phyloP scores from a whole-genome alignment of 306 rosid species.

The Styphnolobium japonicum region DNA sequence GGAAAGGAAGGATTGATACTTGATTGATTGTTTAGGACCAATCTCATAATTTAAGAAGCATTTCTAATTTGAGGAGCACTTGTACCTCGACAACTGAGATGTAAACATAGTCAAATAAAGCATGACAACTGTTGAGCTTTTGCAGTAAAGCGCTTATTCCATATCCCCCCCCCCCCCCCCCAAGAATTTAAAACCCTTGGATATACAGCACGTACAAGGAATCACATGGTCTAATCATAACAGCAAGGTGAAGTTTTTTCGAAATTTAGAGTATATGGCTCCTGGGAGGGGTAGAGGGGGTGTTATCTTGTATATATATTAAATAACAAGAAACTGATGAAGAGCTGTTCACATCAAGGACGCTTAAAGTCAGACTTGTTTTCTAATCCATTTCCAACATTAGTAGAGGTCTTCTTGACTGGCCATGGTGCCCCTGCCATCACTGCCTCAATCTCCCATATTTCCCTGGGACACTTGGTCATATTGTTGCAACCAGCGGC shows the following conservation, averaged over 20 bases:
- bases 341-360: background rate
- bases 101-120: background rate
- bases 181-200: no score
- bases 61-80: background rate
- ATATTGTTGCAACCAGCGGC: slow-evolving; percentile 71
- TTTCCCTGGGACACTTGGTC: slow-evolving; percentile 76
- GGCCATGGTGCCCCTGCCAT: slow-evolving; percentile 94
- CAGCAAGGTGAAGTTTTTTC: background rate
- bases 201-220: background rate
- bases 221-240: background rate
- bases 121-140: background rate
- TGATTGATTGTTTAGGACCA: background rate
- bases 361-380: slow-evolving; percentile 11
- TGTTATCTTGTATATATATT: background rate
- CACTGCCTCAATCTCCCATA: slow-evolving; percentile 73
- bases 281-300: no score
- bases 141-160: background rate
- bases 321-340: background rate
- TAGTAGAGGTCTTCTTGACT: slow-evolving; percentile 23
- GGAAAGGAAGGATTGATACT: background rate
- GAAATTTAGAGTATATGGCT: background rate
- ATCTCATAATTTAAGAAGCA: background rate
- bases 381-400: slow-evolving; percentile 22
- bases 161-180: no score
- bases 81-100: background rate